Conservation (phyloP, 2,329 filamentous ascomycete species). For the Clarireedia monteithiana region DNA sequence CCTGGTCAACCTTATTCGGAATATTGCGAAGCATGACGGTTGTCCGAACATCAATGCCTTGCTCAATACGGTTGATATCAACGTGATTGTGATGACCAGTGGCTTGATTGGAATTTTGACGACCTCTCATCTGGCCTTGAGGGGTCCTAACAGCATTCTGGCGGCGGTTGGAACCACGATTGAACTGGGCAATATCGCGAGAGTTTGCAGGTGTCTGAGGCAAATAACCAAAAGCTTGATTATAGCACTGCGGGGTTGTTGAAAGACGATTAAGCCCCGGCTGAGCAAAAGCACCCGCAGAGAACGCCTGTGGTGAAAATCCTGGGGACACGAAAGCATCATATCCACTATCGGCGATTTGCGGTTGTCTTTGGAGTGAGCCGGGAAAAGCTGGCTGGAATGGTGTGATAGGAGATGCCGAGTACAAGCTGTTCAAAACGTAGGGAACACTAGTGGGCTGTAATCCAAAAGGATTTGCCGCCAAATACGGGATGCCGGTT, state of each 20-base stretch:
- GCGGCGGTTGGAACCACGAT: slow-evolving; percentile 17
- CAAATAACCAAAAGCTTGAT: slow-evolving; percentile 1
- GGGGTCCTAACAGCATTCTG: slow-evolving; percentile 35
- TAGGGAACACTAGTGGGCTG: slow-evolving; percentile 4
- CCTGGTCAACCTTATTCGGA: slow-evolving; percentile 78
- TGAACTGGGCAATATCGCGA: slow-evolving; percentile 7
- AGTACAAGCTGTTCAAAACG: slow-evolving; percentile 7
- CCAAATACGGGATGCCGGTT: slow-evolving; percentile 8
- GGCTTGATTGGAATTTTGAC: slow-evolving; percentile 32
- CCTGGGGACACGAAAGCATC: background rate
- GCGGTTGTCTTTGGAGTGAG: background rate
- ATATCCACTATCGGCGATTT: background rate
- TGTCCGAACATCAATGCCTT: slow-evolving; percentile 66
- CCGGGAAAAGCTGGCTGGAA: slow-evolving; percentile 1
- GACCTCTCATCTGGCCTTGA: slow-evolving; percentile 31
- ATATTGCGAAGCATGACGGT: slow-evolving; percentile 92
- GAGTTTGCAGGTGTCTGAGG: slow-evolving; percentile 11
- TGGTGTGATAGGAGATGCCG: slow-evolving; percentile 1
- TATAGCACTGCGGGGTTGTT: background rate
- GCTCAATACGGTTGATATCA: slow-evolving; percentile 50
- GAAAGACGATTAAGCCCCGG: background rate
- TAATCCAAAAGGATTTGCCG: slow-evolving; percentile 2
- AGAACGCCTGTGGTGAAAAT: background rate
- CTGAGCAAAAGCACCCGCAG: background rate
- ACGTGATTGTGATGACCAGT: slow-evolving; percentile 53